Conservation (phyloP, 2,329 filamentous ascomycete species). For the Cladosporium sp. region DNA sequence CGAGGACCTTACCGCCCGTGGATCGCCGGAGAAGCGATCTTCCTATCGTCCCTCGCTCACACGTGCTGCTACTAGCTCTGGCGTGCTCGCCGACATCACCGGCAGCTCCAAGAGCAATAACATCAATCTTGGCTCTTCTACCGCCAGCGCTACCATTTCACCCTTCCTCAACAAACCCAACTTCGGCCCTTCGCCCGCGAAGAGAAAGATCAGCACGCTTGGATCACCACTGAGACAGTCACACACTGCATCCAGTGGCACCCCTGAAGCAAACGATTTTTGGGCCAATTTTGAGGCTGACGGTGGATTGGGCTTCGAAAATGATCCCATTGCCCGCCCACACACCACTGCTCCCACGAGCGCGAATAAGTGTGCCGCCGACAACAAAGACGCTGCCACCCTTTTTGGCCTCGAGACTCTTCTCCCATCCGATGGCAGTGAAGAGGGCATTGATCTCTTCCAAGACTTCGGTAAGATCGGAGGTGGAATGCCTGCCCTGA, state of each 20-base stretch:
- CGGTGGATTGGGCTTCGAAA: slow-evolving; percentile 24
- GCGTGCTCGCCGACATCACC: slow-evolving; percentile 62
- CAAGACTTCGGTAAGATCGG: slow-evolving; percentile 78
- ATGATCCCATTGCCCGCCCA: slow-evolving; percentile 23
- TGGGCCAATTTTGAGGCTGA: slow-evolving; percentile 11
- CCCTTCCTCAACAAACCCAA: slow-evolving; percentile 31
- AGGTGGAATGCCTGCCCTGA: slow-evolving; percentile 23
- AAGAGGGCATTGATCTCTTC: slow-evolving; percentile 67
- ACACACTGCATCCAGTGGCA: slow-evolving; percentile 23
- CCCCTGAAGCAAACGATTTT: slow-evolving; percentile 11
- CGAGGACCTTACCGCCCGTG: slow-evolving; percentile 50
- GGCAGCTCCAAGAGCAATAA: slow-evolving; percentile 55
- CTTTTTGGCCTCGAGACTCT: slow-evolving; percentile 51
- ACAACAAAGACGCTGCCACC: slow-evolving; percentile 51
- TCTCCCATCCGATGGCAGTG: slow-evolving; percentile 59
- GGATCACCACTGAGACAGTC: slow-evolving; percentile 37
- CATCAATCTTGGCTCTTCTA: slow-evolving; percentile 25
- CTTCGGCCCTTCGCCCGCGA: slow-evolving; percentile 30
- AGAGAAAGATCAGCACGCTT: slow-evolving; percentile 27
- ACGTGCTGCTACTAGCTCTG: slow-evolving; percentile 61
- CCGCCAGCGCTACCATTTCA: slow-evolving; percentile 31
- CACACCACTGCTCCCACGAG: slow-evolving; percentile 6
- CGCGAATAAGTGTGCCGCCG: slow-evolving; percentile 8
- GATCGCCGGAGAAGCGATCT: slow-evolving; percentile 68
- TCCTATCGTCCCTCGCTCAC: slow-evolving; percentile 61